A percentile compares a stretch with the other conserved stretches of the same genome.
These are phyloP conservation scores for Taphrina wiesneri DNA, from an alignment of 1,139 yeast species.

Conservation along the genomic window DNA sequence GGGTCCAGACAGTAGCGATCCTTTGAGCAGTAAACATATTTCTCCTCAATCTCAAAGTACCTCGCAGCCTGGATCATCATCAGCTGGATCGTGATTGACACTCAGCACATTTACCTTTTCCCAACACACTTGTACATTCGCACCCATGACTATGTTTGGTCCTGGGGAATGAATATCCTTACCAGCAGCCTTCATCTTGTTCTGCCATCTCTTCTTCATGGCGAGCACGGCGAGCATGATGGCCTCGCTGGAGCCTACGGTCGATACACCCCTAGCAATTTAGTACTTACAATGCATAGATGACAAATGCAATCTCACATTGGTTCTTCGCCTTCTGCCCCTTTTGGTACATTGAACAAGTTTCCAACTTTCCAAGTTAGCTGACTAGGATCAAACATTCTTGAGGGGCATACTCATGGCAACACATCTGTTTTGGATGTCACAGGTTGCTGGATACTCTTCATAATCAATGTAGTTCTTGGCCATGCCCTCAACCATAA, in stretches of 20 bases:
- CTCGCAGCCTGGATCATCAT: slow-evolving; percentile 68
- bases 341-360: slow-evolving; percentile 68
- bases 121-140: slow-evolving; percentile 76
- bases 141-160: slow-evolving; percentile 89
- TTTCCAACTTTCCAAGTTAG: slow-evolving; percentile 52
- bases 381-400: background rate
- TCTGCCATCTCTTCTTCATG: slow-evolving; percentile 86
- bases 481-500: slow-evolving; percentile 68
- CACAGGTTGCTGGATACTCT: slow-evolving; percentile 84
- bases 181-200: slow-evolving; percentile 59
- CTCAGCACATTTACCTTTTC: slow-evolving; percentile 48
- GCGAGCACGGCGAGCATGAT: slow-evolving; percentile 92
- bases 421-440: slow-evolving; percentile 76
- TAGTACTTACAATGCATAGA: background rate
- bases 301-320: background rate
- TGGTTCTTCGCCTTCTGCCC: slow-evolving; percentile 41
- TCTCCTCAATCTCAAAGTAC: slow-evolving; percentile 85
- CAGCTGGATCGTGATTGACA: background rate
- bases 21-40: slow-evolving; percentile 65
- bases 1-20: slow-evolving; percentile 68
- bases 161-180: slow-evolving; percentile 53
- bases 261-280: slow-evolving; percentile 69
- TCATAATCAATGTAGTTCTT: slow-evolving; percentile 91
- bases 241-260: slow-evolving; percentile 93
- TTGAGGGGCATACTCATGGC: slow-evolving; percentile 50